These are phyloP conservation scores for Pythium periplocum DNA, from an alignment of 352 stramenopile species.

Conservation along the genomic window DNA sequence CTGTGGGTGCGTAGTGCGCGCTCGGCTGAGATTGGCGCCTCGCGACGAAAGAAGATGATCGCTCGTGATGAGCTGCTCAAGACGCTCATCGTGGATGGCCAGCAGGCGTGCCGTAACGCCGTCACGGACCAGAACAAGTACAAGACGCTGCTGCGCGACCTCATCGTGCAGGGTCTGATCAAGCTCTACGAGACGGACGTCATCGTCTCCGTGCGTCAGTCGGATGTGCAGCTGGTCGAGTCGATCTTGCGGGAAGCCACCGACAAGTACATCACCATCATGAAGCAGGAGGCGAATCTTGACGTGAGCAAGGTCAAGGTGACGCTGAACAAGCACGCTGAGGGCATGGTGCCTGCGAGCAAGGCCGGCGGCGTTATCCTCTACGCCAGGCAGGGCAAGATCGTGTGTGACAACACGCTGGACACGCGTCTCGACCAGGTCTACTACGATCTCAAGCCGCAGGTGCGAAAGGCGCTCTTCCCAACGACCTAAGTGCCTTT, in stretches of 20 bases:
- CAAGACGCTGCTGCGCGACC: conserved; percentile 91
- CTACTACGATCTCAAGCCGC: conserved; percentile 82
- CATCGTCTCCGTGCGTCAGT: conserved; percentile 85
- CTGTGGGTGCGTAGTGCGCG: conserved; percentile 36
- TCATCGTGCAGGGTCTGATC: conserved; percentile 98
- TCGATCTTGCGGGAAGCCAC: conserved; percentile 83
- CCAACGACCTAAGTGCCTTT: conserved; percentile 32
- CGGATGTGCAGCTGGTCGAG: conserved; percentile 88
- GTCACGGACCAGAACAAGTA: conserved; percentile 86
- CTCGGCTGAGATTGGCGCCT: conserved; percentile 93
- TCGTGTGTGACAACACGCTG: conserved; percentile 98
- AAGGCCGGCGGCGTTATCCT: conserved; percentile 84
- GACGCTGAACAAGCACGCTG: conserved; percentile 81
- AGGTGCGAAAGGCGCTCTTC: conserved; percentile 77
- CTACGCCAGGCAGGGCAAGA: conserved; percentile 91
- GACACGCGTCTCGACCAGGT: conserved; percentile 82
- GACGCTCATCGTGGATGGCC: conserved; percentile 66
- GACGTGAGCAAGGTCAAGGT: conserved; percentile 90
- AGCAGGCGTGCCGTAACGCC: conserved; percentile 41
- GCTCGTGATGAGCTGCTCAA: conserved; percentile 88
- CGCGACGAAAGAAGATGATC: conserved; percentile 97
- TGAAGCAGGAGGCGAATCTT: conserved; percentile 89
- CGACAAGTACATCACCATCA: conserved; percentile 78
- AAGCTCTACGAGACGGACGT: conserved; percentile 97
- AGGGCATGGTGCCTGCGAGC: conserved; percentile 77